A percentile compares a stretch with the other conserved stretches of the same genome.
Conservation (phyloP, 2,329 filamentous ascomycete species). For the Epichloe gansuensis region DNA sequence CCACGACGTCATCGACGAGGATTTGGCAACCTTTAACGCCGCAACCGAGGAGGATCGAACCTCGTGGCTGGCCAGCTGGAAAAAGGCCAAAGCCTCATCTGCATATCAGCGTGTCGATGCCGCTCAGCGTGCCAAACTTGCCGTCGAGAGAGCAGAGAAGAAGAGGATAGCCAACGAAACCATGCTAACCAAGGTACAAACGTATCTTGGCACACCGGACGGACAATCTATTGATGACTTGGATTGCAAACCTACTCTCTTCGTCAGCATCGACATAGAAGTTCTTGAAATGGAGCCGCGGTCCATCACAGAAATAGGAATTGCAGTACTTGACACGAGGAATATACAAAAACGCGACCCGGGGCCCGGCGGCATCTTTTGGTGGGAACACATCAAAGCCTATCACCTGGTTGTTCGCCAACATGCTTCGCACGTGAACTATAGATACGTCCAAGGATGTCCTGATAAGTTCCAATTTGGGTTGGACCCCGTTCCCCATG, state of each 20-base stretch:
- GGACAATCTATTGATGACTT: background rate
- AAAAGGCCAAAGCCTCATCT: slow-evolving; percentile 14
- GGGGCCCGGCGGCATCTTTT: slow-evolving; percentile 49
- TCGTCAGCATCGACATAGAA: slow-evolving; percentile 75
- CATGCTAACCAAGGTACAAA: slow-evolving; percentile 51
- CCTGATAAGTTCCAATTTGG: slow-evolving; percentile 68
- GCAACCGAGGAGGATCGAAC: slow-evolving; percentile 4
- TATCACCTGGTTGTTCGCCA: slow-evolving; percentile 72
- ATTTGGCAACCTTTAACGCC: slow-evolving; percentile 21
- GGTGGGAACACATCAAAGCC: slow-evolving; percentile 54
- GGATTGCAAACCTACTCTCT: slow-evolving; percentile 30
- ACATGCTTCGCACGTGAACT: slow-evolving; percentile 52
- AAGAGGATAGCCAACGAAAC: slow-evolving; percentile 36
- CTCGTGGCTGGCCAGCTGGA: slow-evolving; percentile 2
- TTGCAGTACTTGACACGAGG: slow-evolving; percentile 66
- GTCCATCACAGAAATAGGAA: slow-evolving; percentile 72
- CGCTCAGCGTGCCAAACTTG: background rate
- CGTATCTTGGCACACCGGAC: slow-evolving; percentile 52
- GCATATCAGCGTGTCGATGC: slow-evolving; percentile 23
- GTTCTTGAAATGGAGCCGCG: slow-evolving; percentile 56
- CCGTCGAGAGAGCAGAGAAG: slow-evolving; percentile 9
- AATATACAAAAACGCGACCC: slow-evolving; percentile 42
- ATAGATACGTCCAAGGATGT: slow-evolving; percentile 56
- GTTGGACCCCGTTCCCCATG: slow-evolving; percentile 26
- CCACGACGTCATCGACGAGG: slow-evolving; percentile 7